Percentiles rank a stretch among this genome's conserved stretches.
Evolutionary conservation across 2,329 filamentous ascomycete genomes (phyloP).

Genomic region (Pseudocercospora fuligena): DNA sequence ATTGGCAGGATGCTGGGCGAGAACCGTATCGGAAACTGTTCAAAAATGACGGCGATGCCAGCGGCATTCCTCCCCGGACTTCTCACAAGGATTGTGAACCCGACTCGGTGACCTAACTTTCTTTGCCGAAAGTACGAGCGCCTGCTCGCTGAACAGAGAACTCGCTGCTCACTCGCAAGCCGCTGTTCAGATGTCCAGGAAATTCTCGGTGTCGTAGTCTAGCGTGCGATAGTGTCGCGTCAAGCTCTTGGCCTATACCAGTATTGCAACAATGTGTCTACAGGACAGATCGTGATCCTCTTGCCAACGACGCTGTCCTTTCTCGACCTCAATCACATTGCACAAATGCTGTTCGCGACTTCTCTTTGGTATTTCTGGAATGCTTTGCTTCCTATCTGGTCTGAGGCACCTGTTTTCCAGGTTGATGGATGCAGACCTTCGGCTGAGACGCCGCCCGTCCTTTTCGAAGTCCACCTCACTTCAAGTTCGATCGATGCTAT

Average conservation of each 20-base stretch:
- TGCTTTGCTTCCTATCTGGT: background rate
- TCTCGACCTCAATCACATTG: background rate
- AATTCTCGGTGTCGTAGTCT: background rate
- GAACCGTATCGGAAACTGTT: background rate
- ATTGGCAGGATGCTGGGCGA: background rate
- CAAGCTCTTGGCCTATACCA: background rate
- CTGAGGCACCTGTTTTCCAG: background rate
- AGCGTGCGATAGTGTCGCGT: background rate
- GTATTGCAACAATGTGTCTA: background rate
- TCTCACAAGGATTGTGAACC: background rate
- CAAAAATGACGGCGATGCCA: background rate
- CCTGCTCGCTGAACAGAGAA: no score
- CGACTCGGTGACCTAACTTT: background rate
- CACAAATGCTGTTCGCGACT: background rate
- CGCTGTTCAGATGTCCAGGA: background rate
- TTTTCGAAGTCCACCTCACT: slow-evolving; percentile 13
- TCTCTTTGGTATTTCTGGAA: background rate
- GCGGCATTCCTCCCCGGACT: background rate
- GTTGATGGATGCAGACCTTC: background rate
- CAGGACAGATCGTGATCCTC: background rate
- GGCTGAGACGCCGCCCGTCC: background rate
- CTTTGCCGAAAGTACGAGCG: background rate
- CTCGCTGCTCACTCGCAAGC: no score
- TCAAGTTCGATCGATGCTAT: slow-evolving; percentile 12
- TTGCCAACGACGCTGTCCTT: background rate